Conservation (phyloP, 441 rosid genomes). For the Eutrema salsugineum region DNA sequence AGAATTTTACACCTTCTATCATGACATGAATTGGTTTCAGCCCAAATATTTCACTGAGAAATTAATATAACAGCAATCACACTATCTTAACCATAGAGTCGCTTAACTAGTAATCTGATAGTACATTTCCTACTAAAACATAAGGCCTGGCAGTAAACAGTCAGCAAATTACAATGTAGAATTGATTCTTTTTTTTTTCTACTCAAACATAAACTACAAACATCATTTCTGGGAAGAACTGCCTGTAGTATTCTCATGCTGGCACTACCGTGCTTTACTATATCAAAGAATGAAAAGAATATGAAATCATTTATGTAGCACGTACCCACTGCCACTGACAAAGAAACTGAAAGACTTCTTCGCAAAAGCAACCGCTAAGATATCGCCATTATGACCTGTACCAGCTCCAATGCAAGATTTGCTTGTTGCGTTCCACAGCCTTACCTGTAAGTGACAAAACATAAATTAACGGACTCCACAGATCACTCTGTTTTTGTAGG, state of each 20-base stretch:
- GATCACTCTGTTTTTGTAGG: neutral
- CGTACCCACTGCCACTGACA: constrained; percentile 95
- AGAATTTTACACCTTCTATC: constrained; percentile 5
- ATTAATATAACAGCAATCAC: neutral
- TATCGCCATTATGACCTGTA: constrained; percentile 85
- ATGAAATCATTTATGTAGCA: constrained; percentile 9
- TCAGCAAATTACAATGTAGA: neutral
- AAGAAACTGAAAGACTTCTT: constrained; percentile 66
- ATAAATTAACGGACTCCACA: neutral
- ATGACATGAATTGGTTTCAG: neutral
- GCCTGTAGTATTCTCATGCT: neutral
- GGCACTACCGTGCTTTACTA: constrained; percentile 12
- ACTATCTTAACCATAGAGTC: neutral
- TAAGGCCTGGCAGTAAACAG: constrained; percentile 7
- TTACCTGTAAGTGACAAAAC: constrained; percentile 50
- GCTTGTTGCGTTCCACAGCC: constrained; percentile 81
- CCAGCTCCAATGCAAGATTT: constrained; percentile 83
- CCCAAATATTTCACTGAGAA: constrained; percentile 1
- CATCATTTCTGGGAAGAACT: neutral
- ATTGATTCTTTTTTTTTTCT: too few relatives aligned
- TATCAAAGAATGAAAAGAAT: neutral
- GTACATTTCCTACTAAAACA: neutral
- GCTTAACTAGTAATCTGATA: neutral
- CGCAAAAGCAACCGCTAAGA: constrained; percentile 90
- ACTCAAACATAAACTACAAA: constrained; percentile 10